phyloP scores from a whole-genome alignment of 1,284 basidiomycete genomes.

The Trichosporon asahii region DNA sequence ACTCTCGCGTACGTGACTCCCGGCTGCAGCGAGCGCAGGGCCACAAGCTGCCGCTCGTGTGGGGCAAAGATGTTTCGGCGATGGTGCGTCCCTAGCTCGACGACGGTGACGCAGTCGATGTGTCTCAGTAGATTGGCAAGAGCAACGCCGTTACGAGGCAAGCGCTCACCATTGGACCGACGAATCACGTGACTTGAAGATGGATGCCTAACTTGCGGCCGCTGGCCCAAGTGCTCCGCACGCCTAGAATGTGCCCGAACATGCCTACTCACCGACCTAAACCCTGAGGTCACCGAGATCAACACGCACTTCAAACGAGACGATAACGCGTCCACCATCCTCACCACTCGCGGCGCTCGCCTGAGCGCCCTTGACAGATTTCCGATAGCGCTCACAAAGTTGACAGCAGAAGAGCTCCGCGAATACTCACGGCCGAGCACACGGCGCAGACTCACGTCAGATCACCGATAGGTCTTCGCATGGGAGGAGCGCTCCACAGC shows the following conservation, averaged over 20 bases:
- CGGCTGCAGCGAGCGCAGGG: neutral
- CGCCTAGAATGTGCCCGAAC: neutral
- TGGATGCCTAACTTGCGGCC: no score
- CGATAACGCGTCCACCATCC: neutral
- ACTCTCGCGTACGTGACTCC: neutral
- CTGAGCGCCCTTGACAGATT: neutral
- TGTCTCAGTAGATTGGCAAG: neutral
- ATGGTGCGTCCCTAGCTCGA: neutral
- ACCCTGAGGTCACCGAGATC: neutral
- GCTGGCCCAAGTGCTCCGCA: no score
- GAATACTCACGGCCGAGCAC: neutral
- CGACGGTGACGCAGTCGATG: neutral
- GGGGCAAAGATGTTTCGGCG: neutral
- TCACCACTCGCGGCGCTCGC: neutral
- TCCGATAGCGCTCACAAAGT: neutral
- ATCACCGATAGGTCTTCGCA: no score
- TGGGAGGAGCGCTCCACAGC: no score
- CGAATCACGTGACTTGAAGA: neutral
- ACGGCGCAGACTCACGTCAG: no score
- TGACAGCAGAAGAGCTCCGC: neutral
- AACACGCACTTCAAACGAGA: neutral
- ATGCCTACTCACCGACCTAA: neutral
- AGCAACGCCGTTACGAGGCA: neutral
- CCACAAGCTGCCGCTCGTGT: neutral
- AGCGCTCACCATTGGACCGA: neutral